Base-by-base conservation (phyloP, 2,329 filamentous ascomycete species). In the Amphichorda felina region DNA sequence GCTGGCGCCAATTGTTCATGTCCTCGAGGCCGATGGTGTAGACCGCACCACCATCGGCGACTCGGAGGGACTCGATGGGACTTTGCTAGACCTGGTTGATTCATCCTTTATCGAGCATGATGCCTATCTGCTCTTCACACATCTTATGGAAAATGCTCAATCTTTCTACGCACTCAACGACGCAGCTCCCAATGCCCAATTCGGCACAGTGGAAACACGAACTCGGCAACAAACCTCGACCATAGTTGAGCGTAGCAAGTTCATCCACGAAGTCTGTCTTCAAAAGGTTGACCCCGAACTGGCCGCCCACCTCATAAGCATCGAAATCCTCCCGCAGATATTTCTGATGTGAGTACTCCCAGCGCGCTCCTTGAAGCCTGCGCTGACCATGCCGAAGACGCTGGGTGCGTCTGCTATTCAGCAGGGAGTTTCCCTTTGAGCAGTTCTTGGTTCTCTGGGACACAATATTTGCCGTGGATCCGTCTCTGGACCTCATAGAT, bases 301-400 rank as follows among this genome's bases (percentile, higher is more conserved):
- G 19, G 81, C 85, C 11, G 66, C 68, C 17, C 88, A 96, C 54
- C 68, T 98, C 14, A 79, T 78, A 39, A 72, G 75, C 40, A 79
- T 95, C 32, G 89, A 95, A 40, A 79, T 98, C 41, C 62, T 95
- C n/a, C 91, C 91, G 2, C 91, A 98, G 49, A 89, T 98, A 34
- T 98, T 96, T 51, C 63, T 96, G 17, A 93, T 96, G 83, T 91
- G 60, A 55, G 68, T 54, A 10, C 13, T 4, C 14, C 8, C 5
- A 8, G 3, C 6, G 3, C 5, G 9, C 16, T 9, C 24, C 8
- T 27, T 22, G 21, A 11, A 3, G 2, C 8, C 11, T 30, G 18
- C 10, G 6, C 19, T 33, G 30, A 33, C n/a, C 14, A 14, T 24
- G 19, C 7, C 29, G 87, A 29, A 88, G 83, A 43, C 86, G 91